Percentiles rank a stretch among this genome's conserved stretches.
Conservation (phyloP, 139 green algal genomes). For the Coelastrella sp. region DNA sequence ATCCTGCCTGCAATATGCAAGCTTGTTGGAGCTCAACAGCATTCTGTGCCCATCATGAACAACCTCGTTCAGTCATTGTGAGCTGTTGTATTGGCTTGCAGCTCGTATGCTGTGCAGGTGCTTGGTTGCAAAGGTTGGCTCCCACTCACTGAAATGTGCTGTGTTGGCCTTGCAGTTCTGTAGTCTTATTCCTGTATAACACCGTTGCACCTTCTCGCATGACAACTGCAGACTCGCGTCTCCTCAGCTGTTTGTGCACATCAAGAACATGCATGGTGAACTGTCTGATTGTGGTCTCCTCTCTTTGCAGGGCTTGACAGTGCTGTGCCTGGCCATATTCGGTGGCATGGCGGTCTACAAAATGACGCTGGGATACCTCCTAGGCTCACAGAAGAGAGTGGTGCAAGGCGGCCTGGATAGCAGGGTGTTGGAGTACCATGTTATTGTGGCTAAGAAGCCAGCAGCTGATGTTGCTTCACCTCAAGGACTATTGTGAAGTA, state of each 20-base stretch:
- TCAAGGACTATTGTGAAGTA: too few species aligned
- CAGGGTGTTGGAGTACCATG: constrained; percentile 29
- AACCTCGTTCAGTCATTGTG: too few species aligned
- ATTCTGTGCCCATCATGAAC: neutral
- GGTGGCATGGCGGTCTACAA: neutral
- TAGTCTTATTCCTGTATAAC: too few species aligned
- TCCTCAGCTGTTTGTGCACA: neutral
- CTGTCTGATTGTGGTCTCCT: too few species aligned
- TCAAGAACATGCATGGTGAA: too few species aligned
- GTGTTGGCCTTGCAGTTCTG: neutral
- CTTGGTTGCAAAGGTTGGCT: too few species aligned
- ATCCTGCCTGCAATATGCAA: too few species aligned
- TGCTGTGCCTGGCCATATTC: constrained; percentile 10
- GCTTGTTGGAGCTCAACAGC: too few species aligned
- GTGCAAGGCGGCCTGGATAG: constrained; percentile 22
- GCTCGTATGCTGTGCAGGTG: too few species aligned
- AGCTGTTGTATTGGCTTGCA: too few species aligned
- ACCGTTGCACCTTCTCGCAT: too few species aligned
- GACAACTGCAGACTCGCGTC: neutral
- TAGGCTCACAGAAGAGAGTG: neutral
- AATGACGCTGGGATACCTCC: neutral
- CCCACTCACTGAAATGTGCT: neutral
- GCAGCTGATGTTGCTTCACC: neutral
- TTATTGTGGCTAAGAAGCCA: constrained; percentile 44
- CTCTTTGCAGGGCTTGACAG: neutral